Evolutionary conservation across 2,329 filamentous ascomycete genomes (phyloP), one percentile per base, ranked within the genome.

Genomic region (Penicillium hordei): DNA sequence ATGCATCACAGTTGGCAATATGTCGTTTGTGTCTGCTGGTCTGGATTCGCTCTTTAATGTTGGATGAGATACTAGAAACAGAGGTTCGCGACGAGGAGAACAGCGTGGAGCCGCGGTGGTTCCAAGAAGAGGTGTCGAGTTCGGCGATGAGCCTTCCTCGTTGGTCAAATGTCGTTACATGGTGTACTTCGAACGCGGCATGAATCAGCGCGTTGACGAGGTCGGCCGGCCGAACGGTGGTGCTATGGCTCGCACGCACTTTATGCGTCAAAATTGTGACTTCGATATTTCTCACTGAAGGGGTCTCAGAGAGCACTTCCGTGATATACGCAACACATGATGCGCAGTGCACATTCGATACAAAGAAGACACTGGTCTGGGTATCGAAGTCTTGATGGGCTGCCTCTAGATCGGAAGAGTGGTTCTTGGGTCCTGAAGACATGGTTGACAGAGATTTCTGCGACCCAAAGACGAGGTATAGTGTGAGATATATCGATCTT

Each of bases 1-100:
- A 83, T 29, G 77, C 75, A 60, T 80, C 75, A 61, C 81, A 83
- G 54, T 82, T 82, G 55, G 79, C 75, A 40, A 83, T 70, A 61
- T 83, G 78, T 52, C 70, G 70, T 33, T 60, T 70, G 19, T 67
- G 67, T 63, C 65, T 55, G 51, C 59, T 62, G 7, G 58, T 52
- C 33, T 64, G 55, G 10, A 57, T 23, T 27, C 58, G 57, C 6
- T 66, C 65, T 49, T 61, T 65, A 25, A 66, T 63, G 17, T 66
- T 65, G 19, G 60, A 54, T 1, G 61, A 60, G 39, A 63, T 53
- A n/a, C 59, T 62, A 23, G 65, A 60, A 23, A 65, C 59, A 10
- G 64, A 63, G 7, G 58, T 55, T 4, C 63, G 62, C 2, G 63
- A 65, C 7, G 65, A 44, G 19, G 65, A 58, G 48, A 70, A 59